Evolutionary conservation across 805 yeast species (phyloP), one percentile per base, ranked within the genome.

Genomic region (Geotrichum ghanense): DNA sequence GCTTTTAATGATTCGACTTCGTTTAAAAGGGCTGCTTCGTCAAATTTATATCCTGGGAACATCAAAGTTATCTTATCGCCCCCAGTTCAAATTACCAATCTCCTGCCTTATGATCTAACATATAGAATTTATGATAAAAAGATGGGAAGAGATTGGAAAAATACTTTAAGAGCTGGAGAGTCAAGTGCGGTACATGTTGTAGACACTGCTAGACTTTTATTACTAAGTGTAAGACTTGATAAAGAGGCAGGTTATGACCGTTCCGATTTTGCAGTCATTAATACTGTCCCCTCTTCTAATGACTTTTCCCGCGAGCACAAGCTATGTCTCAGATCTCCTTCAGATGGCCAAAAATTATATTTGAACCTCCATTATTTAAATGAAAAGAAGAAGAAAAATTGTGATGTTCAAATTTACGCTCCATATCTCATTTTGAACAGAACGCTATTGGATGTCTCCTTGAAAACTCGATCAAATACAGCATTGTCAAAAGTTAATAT

Each of bases 361-460:
- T 66, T 92, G 34, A 70, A 72, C 17, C 67, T 92, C 4, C 80
- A 78, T 50, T 90, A 88, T 59, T 48, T 6, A 9, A 27, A 6
- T 9, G 14, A 6, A 31, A 19, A 31, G 16, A 9, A 31, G 37
- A 31, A 12, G 17, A 5, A 19, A 31, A n/a, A 12, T 24, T 67
- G 79, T 51, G 74, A 76, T 51, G 73, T 87, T 2, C 74, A 75
- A 10, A 70, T 92, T n/a, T 87, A 78, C 58, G 69, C 95, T 0
- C 97, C 97, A 0, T 92, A 90, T 58, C 70, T 92, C 41, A 66
- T 92, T 16, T 68, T 89, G 51, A 94, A 92, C 62, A 71, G 83
- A 56, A 86, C 95, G 0, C 88, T 83, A 1, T 73, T 72, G 50
- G 77, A 77, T 52, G 51, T 92, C 12, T 71, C 68, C 42, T 62